phyloP scores from a whole-genome alignment of 108 stramenopile genomes.

The Pseudonitzschia multistriata region DNA sequence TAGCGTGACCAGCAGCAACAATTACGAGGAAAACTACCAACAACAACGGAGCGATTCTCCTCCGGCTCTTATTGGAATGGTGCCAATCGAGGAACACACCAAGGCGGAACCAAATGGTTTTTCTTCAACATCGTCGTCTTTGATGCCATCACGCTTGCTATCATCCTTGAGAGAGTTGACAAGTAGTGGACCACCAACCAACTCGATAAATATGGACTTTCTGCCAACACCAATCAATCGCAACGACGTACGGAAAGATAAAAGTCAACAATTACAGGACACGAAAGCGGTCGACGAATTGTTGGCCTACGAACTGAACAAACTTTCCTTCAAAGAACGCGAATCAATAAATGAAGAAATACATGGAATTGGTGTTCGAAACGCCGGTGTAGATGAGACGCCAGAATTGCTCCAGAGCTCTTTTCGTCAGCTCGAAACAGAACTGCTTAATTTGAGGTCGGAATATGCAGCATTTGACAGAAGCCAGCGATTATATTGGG shows the following conservation, averaged over 20 bases:
- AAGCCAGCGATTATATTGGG: neutral
- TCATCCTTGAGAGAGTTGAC: too few species aligned
- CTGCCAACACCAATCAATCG: neutral
- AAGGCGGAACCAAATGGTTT: neutral
- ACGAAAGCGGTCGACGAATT: constrained; percentile 7
- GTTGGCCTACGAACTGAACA: constrained; percentile 24
- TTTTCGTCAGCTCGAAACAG: constrained; percentile 11
- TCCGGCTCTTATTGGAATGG: neutral
- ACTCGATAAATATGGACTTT: neutral
- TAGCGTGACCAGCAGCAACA: neutral
- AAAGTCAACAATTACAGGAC: neutral
- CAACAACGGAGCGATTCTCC: neutral
- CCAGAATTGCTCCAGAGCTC: constrained; percentile 18
- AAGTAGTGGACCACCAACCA: neutral
- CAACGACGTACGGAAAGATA: neutral
- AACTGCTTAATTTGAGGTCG: constrained; percentile 16
- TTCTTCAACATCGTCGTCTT: neutral
- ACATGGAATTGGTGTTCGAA: constrained; percentile 25
- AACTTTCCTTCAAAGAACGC: constrained; percentile 29
- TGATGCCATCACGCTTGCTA: neutral
- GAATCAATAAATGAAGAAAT: constrained; percentile 22
- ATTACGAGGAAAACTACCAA: neutral
- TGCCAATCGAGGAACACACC: neutral
- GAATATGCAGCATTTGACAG: constrained; percentile 3
- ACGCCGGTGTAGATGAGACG: constrained; percentile 1